phyloP scores from a whole-genome alignment of 768 basidiomycete genomes.

The Paxillus ammoniavirescens region DNA sequence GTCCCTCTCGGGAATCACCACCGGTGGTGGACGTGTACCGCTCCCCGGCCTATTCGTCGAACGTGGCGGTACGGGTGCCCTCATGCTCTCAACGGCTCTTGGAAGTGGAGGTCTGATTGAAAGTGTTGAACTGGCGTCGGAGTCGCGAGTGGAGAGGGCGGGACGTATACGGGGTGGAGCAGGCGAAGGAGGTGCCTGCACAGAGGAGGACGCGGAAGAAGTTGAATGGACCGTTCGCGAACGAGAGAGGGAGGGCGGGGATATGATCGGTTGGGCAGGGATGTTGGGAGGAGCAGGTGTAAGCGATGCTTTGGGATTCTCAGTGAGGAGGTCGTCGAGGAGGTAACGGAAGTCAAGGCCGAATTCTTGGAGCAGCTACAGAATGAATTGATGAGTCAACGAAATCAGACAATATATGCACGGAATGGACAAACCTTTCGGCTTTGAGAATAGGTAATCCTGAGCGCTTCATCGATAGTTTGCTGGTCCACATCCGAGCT shows the following conservation, averaged over 20 bases:
- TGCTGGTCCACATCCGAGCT: conserved; percentile 70
- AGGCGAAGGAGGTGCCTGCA: conserved; percentile 19
- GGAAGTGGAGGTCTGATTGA: conserved; percentile 24
- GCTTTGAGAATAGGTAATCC: conserved; percentile 77
- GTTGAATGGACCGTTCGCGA: conserved; percentile 14
- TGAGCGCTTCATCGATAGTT: conserved; percentile 74
- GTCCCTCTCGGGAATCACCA: conserved; percentile 54
- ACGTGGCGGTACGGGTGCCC: conserved; percentile 60
- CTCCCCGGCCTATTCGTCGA: conserved; percentile 68
- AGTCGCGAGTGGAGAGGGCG: conserved; percentile 22
- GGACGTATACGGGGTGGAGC: conserved; percentile 27
- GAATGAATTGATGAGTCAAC: not conserved
- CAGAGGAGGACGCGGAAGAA: conserved; percentile 13
- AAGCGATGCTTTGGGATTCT: conserved; percentile 42
- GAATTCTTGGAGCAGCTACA: conserved; percentile 83
- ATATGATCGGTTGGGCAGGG: conserved; percentile 26
- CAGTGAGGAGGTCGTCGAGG: conserved; percentile 69
- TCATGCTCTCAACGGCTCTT: conserved; percentile 21
- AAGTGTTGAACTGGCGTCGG: conserved; percentile 25
- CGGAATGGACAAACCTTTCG: conserved; percentile 57
- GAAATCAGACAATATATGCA: not conserved
- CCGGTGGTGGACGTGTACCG: conserved; percentile 45
- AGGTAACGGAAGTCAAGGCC: conserved; percentile 93
- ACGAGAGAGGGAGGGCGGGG: conserved; percentile 16
- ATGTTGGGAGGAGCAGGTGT: conserved; percentile 20